Conservation (phyloP, 2,329 filamentous ascomycete species). For the Monosporascus sp. region DNA sequence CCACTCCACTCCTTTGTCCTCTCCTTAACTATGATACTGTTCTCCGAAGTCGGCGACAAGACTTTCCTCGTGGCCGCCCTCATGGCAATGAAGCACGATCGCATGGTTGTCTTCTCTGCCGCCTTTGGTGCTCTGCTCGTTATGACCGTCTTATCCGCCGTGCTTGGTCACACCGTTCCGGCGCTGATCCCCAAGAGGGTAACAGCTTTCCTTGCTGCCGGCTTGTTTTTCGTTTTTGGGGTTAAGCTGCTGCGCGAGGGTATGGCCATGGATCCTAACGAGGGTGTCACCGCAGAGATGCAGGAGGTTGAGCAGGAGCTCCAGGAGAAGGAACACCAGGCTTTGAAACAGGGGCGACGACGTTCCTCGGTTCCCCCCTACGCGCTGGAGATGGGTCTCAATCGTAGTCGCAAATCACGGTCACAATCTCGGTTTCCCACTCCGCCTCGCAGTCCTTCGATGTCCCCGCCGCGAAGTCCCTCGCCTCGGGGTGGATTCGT, state of each 20-base stretch:
- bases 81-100: constrained; percentile 98
- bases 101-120: constrained; percentile 87
- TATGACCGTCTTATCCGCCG: constrained; percentile 92
- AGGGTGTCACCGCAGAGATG: constrained; percentile 95
- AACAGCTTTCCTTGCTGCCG: constrained; percentile 80
- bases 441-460: constrained; percentile 72
- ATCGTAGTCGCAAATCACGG: constrained; percentile 59
- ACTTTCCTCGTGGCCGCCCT: constrained; percentile 95
- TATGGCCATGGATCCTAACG: constrained; percentile 79
- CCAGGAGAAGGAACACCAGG: constrained; percentile 82
- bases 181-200: constrained; percentile 84
- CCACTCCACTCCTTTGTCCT: constrained; percentile 85
- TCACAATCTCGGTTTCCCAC: constrained; percentile 74
- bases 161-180: constrained; percentile 88
- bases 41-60: constrained; percentile 97
- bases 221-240: constrained; percentile 86
- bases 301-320: constrained; percentile 92
- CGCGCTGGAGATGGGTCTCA: constrained; percentile 73
- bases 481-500: constrained; percentile 37
- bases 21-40: constrained; percentile 93
- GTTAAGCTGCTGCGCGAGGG: constrained; percentile 80
- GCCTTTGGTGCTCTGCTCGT: constrained; percentile 86
- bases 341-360: constrained; percentile 59
- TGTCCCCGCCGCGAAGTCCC: constrained; percentile 61
- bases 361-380: constrained; percentile 69